These are phyloP conservation scores for Pyrenophora tritici-repentis DNA, from an alignment of 2,329 filamentous ascomycete species.

Conservation along the genomic window DNA sequence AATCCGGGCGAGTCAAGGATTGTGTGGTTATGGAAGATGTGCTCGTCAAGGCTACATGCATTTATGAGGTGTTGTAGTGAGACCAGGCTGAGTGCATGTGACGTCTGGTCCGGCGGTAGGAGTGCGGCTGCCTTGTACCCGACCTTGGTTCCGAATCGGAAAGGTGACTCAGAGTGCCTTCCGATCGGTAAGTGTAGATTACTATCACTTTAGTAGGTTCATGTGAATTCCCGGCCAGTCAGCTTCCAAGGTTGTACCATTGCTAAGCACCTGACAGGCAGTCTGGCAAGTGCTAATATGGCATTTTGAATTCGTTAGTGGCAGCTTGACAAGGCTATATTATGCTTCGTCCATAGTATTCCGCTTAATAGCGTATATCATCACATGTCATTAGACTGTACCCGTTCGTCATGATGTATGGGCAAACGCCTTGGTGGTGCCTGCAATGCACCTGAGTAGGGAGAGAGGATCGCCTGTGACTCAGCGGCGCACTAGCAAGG, in stretches of 20 bases:
- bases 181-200: not conserved
- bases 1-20: no score
- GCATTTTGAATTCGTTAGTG: no score
- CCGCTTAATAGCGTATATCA: no score
- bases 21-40: not conserved
- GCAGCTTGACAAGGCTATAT: not conserved
- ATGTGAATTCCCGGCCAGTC: not conserved
- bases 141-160: not conserved
- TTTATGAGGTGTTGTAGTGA: not conserved
- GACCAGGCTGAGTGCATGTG: conserved; percentile 1
- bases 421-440: no score
- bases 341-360: no score
- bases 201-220: not conserved
- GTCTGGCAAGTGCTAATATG: no score
- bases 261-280: not conserved
- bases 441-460: no score
- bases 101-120: conserved; percentile 1
- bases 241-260: not conserved
- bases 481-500: no score
- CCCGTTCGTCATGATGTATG: no score
- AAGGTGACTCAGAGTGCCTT: not conserved
- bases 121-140: conserved; percentile 4
- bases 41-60: not conserved
- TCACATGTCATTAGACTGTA: no score
- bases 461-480: no score